Evolutionary conservation across 768 basidiomycete species (phyloP), one percentile per base, ranked within the genome.

Genomic region (Nidularia sp.): DNA sequence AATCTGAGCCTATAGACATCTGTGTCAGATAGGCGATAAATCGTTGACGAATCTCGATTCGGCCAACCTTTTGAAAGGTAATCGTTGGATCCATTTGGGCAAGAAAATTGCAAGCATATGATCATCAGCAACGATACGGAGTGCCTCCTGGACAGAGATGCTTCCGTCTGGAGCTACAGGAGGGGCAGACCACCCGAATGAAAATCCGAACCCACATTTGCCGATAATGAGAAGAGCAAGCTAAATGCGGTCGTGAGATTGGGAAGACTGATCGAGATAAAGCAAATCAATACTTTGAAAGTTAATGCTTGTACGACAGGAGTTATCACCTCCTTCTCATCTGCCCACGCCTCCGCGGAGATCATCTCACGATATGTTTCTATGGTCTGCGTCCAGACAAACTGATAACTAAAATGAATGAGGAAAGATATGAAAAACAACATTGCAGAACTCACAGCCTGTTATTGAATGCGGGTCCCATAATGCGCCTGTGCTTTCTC

Each of bases 161-260:
- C 43, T 60, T 9, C 75, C 74, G 49, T 74, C 69, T 3, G 66
- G 55, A 1, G 68, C 60, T 9, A 51, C 63, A 0, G 76, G 70
- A 25, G 74, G 75, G 5, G 67, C 59, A 6, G 57, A 56, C 77
- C 76, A 78, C 34, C 64, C 64, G 48, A 76, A 73, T 0, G 67
- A 59, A 39, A 78, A 71, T 3, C 78, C 79, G 46, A 79, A 78
- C 1, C 73, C 77, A 51, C 77, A 79, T 56, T 63, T 70, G 7
- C 70, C 72, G 22, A 80, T 68, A 9, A 77, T 60, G 12, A 78
- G 55, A 8, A 78, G 66, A 3, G 77, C 71, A 12, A 76, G 53
- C 77, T 79, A 36, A 4, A 43, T 10, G 33, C 18, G 45, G 22
- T 36, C n/a, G 1, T 29, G 45, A 34, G 41, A n/a, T n/a, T 15